Percentiles rank a stretch among this genome's conserved stretches.
Conservation (phyloP, 2,329 filamentous ascomycete species). For the Camillea tinctor region DNA sequence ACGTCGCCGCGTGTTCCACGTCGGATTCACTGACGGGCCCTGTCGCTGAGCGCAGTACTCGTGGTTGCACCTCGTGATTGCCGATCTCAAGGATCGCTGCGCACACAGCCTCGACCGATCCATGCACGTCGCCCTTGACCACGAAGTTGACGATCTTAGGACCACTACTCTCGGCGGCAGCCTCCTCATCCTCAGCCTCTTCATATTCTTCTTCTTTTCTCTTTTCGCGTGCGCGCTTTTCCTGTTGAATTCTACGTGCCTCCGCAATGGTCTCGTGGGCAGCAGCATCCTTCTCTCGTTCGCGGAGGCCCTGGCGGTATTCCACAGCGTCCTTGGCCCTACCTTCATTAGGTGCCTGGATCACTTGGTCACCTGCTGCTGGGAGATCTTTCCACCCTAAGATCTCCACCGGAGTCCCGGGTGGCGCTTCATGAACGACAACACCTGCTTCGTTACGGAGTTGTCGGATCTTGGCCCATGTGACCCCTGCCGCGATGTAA, state of each 20-base stretch:
- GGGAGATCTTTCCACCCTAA: slow-evolving; percentile 90
- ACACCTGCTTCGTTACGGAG: slow-evolving; percentile 82
- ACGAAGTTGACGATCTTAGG: slow-evolving; percentile 71
- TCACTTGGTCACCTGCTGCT: slow-evolving; percentile 78
- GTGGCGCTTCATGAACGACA: slow-evolving; percentile 69
- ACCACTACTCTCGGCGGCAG: slow-evolving; percentile 39
- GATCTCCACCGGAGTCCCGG: slow-evolving; percentile 87
- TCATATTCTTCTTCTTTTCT: slow-evolving; percentile 21
- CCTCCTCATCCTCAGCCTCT: slow-evolving; percentile 27
- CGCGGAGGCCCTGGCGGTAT: slow-evolving; percentile 70
- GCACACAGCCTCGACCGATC: slow-evolving; percentile 87
- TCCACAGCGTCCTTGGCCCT: slow-evolving; percentile 76
- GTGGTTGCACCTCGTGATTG: slow-evolving; percentile 77
- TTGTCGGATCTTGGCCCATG: slow-evolving; percentile 82
- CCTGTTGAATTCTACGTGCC: slow-evolving; percentile 53
- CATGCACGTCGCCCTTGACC: slow-evolving; percentile 89
- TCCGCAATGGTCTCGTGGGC: slow-evolving; percentile 75
- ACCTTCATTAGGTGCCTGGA: slow-evolving; percentile 78
- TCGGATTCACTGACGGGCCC: slow-evolving; percentile 83
- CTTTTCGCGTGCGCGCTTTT: slow-evolving; percentile 60
- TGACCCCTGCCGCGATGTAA: slow-evolving; percentile 81
- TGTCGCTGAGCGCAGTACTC: slow-evolving; percentile 73
- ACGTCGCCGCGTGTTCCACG: slow-evolving; percentile 79
- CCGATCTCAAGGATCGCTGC: slow-evolving; percentile 76
- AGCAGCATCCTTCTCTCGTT: slow-evolving; percentile 74